These are phyloP conservation scores for Epithele typhae DNA, from an alignment of 768 basidiomycete genomes.

Conservation along the genomic window DNA sequence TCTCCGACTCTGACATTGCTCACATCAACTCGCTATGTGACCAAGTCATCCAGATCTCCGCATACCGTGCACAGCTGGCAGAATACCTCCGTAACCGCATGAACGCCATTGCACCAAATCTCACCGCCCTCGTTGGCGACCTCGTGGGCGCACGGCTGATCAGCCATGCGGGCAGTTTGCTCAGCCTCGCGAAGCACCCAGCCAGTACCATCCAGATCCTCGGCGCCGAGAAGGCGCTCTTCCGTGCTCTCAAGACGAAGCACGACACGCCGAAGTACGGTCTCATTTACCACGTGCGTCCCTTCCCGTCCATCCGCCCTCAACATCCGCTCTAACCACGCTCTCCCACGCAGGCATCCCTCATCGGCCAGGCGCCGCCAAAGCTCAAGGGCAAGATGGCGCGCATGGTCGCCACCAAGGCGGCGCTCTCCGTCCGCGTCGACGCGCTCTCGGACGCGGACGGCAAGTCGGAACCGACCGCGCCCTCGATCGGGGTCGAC, in stretches of 20 bases:
- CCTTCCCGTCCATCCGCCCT: not conserved
- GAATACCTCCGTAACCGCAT: constrained; percentile 98
- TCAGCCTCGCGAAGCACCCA: constrained; percentile 70
- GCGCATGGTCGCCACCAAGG: constrained; percentile 99
- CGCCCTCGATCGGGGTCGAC: constrained; percentile 87
- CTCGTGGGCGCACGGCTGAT: constrained; percentile 73
- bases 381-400: constrained; percentile 99
- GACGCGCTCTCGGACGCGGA: constrained; percentile 94
- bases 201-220: constrained; percentile 78
- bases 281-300: constrained; percentile 91
- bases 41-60: constrained; percentile 95
- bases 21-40: constrained; percentile 97
- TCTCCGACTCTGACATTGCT: constrained; percentile 92
- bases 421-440: constrained; percentile 94
- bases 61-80: constrained; percentile 90
- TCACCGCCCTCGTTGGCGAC: constrained; percentile 81
- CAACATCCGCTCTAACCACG: too few species aligned
- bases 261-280: constrained; percentile 99
- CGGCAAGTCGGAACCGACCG: constrained; percentile 77
- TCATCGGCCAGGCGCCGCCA: constrained; percentile 95
- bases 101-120: constrained; percentile 96
- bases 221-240: constrained; percentile 74
- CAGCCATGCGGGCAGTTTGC: constrained; percentile 68
- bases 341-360: constrained; percentile 86
- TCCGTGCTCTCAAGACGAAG: constrained; percentile 74